Percentiles rank a stretch among this genome's conserved stretches.
These are phyloP conservation scores for Cunninghamia lanceolata DNA, from an alignment of 75 land plant species.

Conservation along the genomic window DNA sequence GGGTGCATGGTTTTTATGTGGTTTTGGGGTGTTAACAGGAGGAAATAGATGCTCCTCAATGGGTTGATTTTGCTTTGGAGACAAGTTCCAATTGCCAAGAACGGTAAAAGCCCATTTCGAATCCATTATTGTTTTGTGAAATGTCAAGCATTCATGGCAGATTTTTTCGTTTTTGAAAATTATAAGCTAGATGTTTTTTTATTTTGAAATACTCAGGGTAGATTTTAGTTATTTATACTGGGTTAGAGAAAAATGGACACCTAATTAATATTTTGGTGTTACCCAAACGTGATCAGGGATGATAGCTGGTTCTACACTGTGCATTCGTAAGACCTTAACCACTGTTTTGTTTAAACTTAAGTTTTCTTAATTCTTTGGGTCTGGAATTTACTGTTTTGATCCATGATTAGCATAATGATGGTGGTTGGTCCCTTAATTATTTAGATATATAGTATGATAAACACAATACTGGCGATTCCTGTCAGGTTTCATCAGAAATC, in stretches of 20 bases:
- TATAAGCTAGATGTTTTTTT: too few relatives aligned
- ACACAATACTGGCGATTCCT: not conserved
- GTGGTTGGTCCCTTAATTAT: not conserved
- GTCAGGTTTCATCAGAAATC: slow-evolving; percentile 2
- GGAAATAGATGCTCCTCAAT: not conserved
- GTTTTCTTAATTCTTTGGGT: not conserved
- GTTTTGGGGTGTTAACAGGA: not conserved
- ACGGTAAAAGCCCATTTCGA: not conserved
- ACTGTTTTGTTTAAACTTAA: not conserved
- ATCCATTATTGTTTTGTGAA: not conserved
- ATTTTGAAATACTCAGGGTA: not conserved
- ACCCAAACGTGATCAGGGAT: slow-evolving; percentile 1
- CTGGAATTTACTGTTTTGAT: not conserved
- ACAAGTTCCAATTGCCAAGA: not conserved
- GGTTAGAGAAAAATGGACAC: not conserved
- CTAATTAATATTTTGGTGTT: not conserved
- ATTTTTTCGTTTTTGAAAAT: not conserved
- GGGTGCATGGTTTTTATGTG: not conserved
- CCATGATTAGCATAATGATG: not conserved
- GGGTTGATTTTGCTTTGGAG: not conserved
- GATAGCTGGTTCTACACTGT: slow-evolving; percentile 9
- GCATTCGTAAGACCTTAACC: slow-evolving; percentile 5
- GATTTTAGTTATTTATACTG: not conserved
- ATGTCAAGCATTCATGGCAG: not conserved
- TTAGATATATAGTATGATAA: not conserved